Evolutionary conservation across 208 protist genomes (phyloP).

Genomic region (Wallacemonas rigidus): DNA sequence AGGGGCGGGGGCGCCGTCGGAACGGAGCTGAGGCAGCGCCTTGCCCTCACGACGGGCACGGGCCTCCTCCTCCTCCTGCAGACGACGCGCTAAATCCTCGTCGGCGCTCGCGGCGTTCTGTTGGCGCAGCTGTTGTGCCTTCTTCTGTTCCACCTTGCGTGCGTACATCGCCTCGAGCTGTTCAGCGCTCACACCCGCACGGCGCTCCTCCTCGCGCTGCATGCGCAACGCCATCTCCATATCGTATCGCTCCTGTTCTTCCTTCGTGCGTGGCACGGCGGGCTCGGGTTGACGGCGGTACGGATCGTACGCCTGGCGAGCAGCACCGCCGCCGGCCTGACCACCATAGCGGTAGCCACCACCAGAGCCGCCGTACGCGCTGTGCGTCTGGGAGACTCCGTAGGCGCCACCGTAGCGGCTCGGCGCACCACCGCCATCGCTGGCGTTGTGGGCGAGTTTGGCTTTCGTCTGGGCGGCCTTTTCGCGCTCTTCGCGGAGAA

Average conservation of each 20-base stretch:
- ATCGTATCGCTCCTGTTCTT: constrained; percentile 88
- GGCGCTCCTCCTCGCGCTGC: constrained; percentile 87
- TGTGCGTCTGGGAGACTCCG: constrained; percentile 10
- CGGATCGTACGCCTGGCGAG: constrained; percentile 20
- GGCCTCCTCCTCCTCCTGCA: constrained; percentile 79
- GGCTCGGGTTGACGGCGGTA: constrained; percentile 17
- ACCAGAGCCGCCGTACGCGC: constrained; percentile 22
- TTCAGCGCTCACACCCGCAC: constrained; percentile 56
- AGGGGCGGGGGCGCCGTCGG: constrained; percentile 19
- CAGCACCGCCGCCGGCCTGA: constrained; percentile 23
- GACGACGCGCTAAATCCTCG: constrained; percentile 64
- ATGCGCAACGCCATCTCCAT: constrained; percentile 83
- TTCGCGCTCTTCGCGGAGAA: constrained; percentile 79
- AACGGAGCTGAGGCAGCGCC: constrained; percentile 37
- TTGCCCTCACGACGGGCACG: constrained; percentile 40
- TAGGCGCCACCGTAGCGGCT: constrained; percentile 30
- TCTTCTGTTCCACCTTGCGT: constrained; percentile 31
- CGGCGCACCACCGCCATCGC: constrained; percentile 32
- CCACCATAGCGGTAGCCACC: constrained; percentile 19
- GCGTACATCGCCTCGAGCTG: constrained; percentile 80
- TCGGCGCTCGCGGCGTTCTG: constrained; percentile 42
- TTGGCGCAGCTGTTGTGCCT: constrained; percentile 22
- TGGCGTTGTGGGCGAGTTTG: constrained; percentile 63
- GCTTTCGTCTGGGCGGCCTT: constrained; percentile 66
- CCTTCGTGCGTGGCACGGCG: constrained; percentile 46